Evolutionary conservation across 495 filamentous ascomycete species (phyloP).

Genomic region (Hypoxylon crocopeplum): DNA sequence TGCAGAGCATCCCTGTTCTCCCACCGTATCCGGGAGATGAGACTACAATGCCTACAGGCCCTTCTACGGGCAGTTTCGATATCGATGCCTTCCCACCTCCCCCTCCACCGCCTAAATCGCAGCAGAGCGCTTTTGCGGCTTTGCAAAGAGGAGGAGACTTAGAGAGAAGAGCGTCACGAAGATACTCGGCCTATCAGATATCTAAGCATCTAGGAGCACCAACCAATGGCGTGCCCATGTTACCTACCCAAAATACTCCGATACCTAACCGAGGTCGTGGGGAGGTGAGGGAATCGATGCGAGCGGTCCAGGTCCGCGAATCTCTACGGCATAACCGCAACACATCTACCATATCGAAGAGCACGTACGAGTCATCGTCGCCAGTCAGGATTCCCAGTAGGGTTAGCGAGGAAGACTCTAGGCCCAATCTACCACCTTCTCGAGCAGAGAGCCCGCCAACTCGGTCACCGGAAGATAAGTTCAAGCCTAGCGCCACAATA

Average conservation of each 20-base stretch:
- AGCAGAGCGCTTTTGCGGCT: conserved; percentile 89
- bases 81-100: conserved; percentile 68
- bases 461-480: conserved; percentile 68
- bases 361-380: conserved; percentile 58
- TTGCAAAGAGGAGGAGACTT: conserved; percentile 89
- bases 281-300: conserved; percentile 89
- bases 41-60: conserved; percentile 47
- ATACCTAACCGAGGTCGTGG: conserved; percentile 82
- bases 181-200: conserved; percentile 96
- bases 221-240: conserved; percentile 81
- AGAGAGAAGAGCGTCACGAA: conserved; percentile 88
- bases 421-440: conserved; percentile 46
- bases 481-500: conserved; percentile 60
- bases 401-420: conserved; percentile 68
- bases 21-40: conserved; percentile 68
- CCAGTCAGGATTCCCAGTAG: conserved; percentile 66
- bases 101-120: conserved; percentile 78
- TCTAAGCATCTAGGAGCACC: conserved; percentile 72
- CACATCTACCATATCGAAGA: conserved; percentile 50
- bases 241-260: conserved; percentile 85
- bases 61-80: conserved; percentile 46
- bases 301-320: conserved; percentile 83
- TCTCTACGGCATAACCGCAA: conserved; percentile 69
- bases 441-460: conserved; percentile 54
- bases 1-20: conserved; percentile 73